phyloP scores from a whole-genome alignment of 345 rosid genomes.

The Populus deltoides region DNA sequence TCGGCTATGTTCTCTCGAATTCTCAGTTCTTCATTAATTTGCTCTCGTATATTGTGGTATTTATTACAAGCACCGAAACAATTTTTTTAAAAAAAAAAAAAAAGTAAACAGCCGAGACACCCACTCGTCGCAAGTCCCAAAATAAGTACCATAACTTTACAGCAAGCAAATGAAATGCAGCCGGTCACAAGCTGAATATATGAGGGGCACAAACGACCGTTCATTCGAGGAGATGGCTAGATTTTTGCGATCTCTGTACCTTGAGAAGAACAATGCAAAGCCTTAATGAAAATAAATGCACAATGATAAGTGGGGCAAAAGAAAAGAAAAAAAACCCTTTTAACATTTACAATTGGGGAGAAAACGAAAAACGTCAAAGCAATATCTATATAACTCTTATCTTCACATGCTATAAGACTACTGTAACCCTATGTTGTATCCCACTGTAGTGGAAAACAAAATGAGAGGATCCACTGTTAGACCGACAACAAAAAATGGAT shows the following conservation, averaged over 20 bases:
- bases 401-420: conserved; percentile 17
- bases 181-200: background rate
- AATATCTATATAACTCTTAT: conserved; percentile 1
- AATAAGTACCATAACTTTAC: background rate
- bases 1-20: background rate
- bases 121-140: background rate
- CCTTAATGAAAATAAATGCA: background rate
- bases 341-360: conserved; percentile 19
- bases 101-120: background rate
- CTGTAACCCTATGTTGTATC: conserved; percentile 1
- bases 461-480: conserved; percentile 10
- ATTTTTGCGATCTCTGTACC: background rate
- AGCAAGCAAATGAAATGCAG: background rate
- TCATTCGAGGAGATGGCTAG: background rate
- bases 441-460: background rate
- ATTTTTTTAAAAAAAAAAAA: too few relatives aligned
- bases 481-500: background rate
- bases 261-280: background rate
- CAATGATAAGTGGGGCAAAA: too few relatives aligned
- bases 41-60: background rate
- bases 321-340: background rate
- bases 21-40: background rate
- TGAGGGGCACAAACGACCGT: background rate
- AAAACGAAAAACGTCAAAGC: background rate
- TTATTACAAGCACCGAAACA: background rate